Base-by-base conservation (phyloP, 352 stramenopile genomes). In the Pythium pyrilobum region DNA sequence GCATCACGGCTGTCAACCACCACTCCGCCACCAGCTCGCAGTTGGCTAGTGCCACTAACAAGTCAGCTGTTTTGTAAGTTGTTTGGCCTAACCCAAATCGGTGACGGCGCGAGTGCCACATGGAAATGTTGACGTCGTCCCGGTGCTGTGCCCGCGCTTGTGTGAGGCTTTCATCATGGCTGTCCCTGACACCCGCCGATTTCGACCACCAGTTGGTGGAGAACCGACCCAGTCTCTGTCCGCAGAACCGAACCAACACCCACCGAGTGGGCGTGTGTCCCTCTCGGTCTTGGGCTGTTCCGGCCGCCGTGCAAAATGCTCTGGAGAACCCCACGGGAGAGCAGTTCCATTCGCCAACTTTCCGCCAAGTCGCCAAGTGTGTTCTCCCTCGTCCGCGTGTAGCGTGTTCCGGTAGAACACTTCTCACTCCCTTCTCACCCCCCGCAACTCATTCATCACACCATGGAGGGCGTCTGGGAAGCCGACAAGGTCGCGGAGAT, bases 401-500 rank as follows among this genome's bases (percentile, higher is more conserved):
- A n/a, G n/a, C n/a, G n/a, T n/a, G n/a, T n/a, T 28, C 23, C 27
- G 11, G 8, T 29, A 31, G 31, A 39, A 41, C 31, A 32, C 46
- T 34, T 33, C 18, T 42, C 27, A 7, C 33, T 37, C 44, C 29
- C 18, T 23, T 40, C 41, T 16, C 43, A 28, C 20, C 38, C 29
- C 27, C 5, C 28, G 18, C 18, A 15, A 21, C 10, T 41, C 37
- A 29, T 42, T 6, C 33, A 40, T 13, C 44, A 40, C 25, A 54
- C 24, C 41, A 58, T 58, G 37, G 18, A 32, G 15, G 56, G 56
- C 27, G 56, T 69, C 5, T 71, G 63, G 63, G 29, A 61, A 52
- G 57, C 63, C 28, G 37, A 67, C 52, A 37, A 71, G 50, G 36
- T 64, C 48, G 58, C 58, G 37, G 58, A 71, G 41, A 59, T 69